Evolutionary conservation across 176 grass and related monocot species (phyloP).

Genomic region (Carex pumila): DNA sequence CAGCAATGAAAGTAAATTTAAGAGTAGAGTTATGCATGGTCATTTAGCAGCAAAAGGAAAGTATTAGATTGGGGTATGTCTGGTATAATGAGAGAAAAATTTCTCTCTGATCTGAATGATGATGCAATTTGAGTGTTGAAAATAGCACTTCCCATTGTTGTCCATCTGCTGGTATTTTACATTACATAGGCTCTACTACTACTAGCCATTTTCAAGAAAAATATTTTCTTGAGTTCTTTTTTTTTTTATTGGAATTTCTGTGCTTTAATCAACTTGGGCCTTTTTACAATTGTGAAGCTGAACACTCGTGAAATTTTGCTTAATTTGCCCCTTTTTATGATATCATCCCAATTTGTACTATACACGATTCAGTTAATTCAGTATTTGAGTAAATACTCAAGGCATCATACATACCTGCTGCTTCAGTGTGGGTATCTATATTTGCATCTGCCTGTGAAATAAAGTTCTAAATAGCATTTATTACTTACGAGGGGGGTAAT

Average conservation of each 20-base stretch:
- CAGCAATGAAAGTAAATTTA: too few relatives aligned
- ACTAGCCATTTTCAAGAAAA: not conserved
- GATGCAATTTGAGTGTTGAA: too few relatives aligned
- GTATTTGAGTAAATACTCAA: not conserved
- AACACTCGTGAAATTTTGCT: not conserved
- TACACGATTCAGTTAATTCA: not conserved
- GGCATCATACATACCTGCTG: not conserved
- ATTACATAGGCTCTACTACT: not conserved
- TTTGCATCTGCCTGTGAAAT: too few relatives aligned
- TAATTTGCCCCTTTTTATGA: not conserved
- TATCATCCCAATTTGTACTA: not conserved
- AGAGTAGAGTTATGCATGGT: too few relatives aligned
- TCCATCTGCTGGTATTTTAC: not conserved
- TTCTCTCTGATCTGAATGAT: too few relatives aligned
- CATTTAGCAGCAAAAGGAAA: too few relatives aligned
- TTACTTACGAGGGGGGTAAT: too few relatives aligned
- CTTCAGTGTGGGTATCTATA: not conserved
- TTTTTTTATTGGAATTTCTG: not conserved
- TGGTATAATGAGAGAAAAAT: too few relatives aligned
- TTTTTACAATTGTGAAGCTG: not conserved
- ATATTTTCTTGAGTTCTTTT: not conserved
- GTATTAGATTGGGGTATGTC: too few relatives aligned
- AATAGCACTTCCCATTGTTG: too few relatives aligned
- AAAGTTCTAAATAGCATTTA: too few relatives aligned
- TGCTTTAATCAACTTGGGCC: not conserved